Base-by-base conservation (phyloP, 108 stramenopile species). In the Mediolabrus comicus region DNA sequence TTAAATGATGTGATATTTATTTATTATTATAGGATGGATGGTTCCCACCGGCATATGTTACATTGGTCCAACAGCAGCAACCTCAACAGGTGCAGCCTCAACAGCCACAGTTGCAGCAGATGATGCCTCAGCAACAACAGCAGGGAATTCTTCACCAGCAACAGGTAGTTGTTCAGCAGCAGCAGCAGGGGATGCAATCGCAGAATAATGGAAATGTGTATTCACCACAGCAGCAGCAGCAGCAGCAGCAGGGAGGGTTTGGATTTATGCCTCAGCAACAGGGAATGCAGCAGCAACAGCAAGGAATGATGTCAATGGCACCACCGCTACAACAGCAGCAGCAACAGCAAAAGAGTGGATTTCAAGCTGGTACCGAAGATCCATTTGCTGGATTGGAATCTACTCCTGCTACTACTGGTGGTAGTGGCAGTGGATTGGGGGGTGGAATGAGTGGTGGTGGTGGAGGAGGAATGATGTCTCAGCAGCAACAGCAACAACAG, bases 41-140 rank as follows among this genome's bases (percentile, higher is more conserved):
- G 90, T 92, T 94, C 67, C 92, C 92, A 25, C 90, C 92, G 13
- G 67, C 87, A 11, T 94, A 94, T 64, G 92, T 94, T 12, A 77
- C 77, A 6, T 52, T 74, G 3, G 52, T 75, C 32, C 62, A n/a
- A 43, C 55, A 25, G 5, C 41, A 49, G 22, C 51, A 27, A 24
- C 57, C 28, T 19, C 53, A 29, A 30, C 12, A 60, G 11, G 72
- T 64, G 56, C 74, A 66, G 24, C 83, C 67, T 35, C 70, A 63
- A 24, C 81, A 53, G 64, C 71, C 35, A 51, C 62, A 43, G 30
- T 67, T 53, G 65, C 38, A 30, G 34, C 71, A 57, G 53, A 32
- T 54, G 59, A 55, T 59, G 39, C 73, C 41, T 32, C 69, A 63
- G 38, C 69, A 64, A 55, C 62, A 59, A 46, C 68, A 58, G n/a